phyloP scores from a whole-genome alignment of 116 monocot genomes.

The Cymodocea nodosa region DNA sequence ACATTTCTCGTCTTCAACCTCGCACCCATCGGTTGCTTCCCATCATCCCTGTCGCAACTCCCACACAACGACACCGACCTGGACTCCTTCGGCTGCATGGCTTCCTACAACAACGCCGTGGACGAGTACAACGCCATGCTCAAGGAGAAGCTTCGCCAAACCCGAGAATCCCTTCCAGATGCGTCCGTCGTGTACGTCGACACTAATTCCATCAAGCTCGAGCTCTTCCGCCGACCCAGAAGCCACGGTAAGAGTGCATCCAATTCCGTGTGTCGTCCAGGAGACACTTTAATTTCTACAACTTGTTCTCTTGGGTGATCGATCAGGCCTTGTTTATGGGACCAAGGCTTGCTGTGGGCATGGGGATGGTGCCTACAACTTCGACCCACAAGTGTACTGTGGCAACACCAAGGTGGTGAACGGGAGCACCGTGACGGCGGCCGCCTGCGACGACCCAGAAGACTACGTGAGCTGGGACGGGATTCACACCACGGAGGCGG shows the following conservation, averaged over 20 bases:
- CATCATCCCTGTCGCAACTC: constrained; percentile 38
- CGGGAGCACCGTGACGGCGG: constrained; percentile 29
- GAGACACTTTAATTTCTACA: too few relatives aligned
- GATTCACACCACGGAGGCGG: constrained; percentile 71
- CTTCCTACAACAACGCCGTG: constrained; percentile 55
- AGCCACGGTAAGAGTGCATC: too few relatives aligned
- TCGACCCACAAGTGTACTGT: constrained; percentile 35
- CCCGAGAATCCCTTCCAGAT: constrained; percentile 11
- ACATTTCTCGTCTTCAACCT: constrained; percentile 69
- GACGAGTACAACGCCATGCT: constrained; percentile 46
- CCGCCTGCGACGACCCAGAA: constrained; percentile 47
- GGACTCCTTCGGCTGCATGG: constrained; percentile 56
- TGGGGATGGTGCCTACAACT: constrained; percentile 56
- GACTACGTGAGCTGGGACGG: constrained; percentile 90
- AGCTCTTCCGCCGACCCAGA: constrained; percentile 15
- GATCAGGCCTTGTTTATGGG: constrained; percentile 38
- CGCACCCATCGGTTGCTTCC: constrained; percentile 76
- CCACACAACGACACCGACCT: constrained; percentile 31
- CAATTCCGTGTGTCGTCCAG: too few relatives aligned
- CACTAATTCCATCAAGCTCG: constrained; percentile 46
- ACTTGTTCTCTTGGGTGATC: background rate
- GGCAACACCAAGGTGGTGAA: constrained; percentile 50
- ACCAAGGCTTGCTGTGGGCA: constrained; percentile 66
- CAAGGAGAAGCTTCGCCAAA: constrained; percentile 17
- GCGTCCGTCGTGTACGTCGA: constrained; percentile 50